Conservation (phyloP, 1,284 basidiomycete genomes). For the Phaffia rhodozyma region DNA sequence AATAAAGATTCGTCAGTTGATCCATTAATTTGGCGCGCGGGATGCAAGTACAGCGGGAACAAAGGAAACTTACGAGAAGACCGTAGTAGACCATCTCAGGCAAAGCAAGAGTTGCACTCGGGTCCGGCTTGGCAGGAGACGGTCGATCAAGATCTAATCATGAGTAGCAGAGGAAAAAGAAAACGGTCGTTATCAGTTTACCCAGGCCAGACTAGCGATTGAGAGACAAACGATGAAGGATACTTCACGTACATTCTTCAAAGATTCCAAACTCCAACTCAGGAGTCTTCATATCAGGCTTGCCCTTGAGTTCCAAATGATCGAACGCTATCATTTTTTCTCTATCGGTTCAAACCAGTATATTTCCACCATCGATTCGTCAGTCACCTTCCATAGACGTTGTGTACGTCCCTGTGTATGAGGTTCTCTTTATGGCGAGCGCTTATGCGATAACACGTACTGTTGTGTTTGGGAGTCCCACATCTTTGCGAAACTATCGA, state of each 20-base stretch:
- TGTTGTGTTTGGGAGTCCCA: no score
- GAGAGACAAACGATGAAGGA: background rate
- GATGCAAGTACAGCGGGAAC: background rate
- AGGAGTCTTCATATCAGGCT: conserved; percentile 70
- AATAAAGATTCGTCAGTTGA: conserved; percentile 5
- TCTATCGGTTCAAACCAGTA: conserved; percentile 19
- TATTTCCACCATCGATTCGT: no score
- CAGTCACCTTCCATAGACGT: background rate
- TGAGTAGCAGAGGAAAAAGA: background rate
- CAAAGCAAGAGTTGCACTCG: conserved; percentile 12
- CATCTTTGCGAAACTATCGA: no score
- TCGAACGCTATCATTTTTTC: conserved; percentile 66
- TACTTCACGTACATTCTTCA: conserved; percentile 66
- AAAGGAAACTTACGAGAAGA: conserved; percentile 55
- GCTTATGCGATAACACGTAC: no score
- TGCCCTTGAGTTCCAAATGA: conserved; percentile 73
- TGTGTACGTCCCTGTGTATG: background rate
- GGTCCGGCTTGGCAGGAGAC: background rate
- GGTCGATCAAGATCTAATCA: background rate
- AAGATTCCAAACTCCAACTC: conserved; percentile 66
- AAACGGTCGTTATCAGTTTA: background rate
- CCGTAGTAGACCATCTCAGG: conserved; percentile 49
- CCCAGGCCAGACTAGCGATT: no score
- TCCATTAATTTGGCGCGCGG: background rate
- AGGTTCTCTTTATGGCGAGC: background rate